These are phyloP conservation scores for Pelargonium myrrhifolium DNA, from an alignment of 441 rosid species.

Conservation along the genomic window DNA sequence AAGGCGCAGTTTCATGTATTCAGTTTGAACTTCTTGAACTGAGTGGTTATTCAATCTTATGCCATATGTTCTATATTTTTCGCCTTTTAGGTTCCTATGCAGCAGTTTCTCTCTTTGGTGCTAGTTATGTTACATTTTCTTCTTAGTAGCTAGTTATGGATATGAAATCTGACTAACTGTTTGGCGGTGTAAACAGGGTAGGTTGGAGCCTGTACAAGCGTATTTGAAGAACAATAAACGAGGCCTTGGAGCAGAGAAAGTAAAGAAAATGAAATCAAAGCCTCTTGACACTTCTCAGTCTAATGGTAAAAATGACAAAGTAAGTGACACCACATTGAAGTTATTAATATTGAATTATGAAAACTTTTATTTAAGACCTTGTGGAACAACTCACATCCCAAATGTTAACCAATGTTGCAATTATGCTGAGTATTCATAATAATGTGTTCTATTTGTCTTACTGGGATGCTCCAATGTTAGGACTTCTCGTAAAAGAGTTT, in stretches of 20 bases:
- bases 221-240: slow-evolving; percentile 57
- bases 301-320: slow-evolving; percentile 31
- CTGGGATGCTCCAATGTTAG: background rate
- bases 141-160: background rate
- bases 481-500: background rate
- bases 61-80: background rate
- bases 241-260: slow-evolving; percentile 60
- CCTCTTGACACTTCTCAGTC: slow-evolving; percentile 20
- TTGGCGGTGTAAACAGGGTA: slow-evolving; percentile 44
- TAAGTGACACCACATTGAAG: slow-evolving; percentile 13
- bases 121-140: background rate
- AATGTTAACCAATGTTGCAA: background rate
- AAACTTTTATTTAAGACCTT: background rate
- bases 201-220: slow-evolving; percentile 61
- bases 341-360: background rate
- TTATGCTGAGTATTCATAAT: background rate
- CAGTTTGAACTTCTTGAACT: background rate
- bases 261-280: slow-evolving; percentile 35
- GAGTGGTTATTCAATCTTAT: background rate
- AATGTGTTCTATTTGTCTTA: background rate
- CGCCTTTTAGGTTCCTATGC: background rate
- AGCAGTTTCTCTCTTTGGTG: background rate
- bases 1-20: background rate
- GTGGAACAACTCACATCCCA: background rate
- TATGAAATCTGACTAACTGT: background rate